Conservation (phyloP, 192 early-diverging fungal species). For the Coemansia sp. region DNA sequence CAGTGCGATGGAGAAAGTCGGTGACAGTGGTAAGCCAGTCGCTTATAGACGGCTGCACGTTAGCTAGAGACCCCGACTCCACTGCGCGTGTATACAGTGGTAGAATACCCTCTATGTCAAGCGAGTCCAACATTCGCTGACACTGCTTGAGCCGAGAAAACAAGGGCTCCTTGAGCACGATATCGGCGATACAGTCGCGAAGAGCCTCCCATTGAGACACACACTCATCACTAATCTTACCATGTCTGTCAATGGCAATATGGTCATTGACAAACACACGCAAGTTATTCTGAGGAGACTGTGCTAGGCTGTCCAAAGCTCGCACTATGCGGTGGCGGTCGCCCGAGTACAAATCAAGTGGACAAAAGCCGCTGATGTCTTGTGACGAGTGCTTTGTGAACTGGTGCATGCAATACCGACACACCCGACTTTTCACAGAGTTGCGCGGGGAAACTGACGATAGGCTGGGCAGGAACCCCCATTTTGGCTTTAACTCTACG, state of each 20-base stretch:
- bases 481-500: conserved; percentile 74
- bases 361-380: conserved; percentile 60
- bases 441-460: conserved; percentile 33
- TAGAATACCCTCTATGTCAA: conserved; percentile 62
- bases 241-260: background rate
- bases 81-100: conserved; percentile 32
- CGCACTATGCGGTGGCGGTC: conserved; percentile 28
- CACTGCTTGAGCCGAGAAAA: conserved; percentile 51
- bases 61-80: conserved; percentile 22
- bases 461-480: conserved; percentile 68
- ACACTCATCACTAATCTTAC: background rate
- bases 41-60: conserved; percentile 18
- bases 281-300: conserved; percentile 46
- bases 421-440: conserved; percentile 61
- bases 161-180: conserved; percentile 55
- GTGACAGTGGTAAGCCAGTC: conserved; percentile 43
- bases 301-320: conserved; percentile 40
- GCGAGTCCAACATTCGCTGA: conserved; percentile 60
- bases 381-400: conserved; percentile 53
- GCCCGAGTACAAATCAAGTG: conserved; percentile 67
- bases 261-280: conserved; percentile 52
- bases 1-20: conserved; percentile 12
- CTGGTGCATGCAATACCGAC: conserved; percentile 82
- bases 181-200: conserved; percentile 32
- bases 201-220: conserved; percentile 35